A percentile compares a stretch with the other conserved stretches of the same genome.
Evolutionary conservation across 208 protist species (phyloP).

Genomic region (Leptomonas pyrrhocoris): DNA sequence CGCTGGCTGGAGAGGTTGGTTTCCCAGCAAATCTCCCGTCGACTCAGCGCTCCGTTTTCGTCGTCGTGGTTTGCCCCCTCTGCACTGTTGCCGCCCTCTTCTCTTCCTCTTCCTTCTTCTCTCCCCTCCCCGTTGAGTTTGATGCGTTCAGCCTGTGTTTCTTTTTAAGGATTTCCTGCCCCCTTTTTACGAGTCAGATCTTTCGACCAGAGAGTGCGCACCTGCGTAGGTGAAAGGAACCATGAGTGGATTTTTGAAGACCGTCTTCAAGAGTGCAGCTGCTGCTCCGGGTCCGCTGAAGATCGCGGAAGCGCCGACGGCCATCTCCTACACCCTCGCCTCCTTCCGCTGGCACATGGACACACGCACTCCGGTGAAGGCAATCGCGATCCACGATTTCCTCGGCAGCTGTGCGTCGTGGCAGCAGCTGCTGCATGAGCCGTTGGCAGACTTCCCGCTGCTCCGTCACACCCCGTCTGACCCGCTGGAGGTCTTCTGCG

Average conservation of each 20-base stretch:
- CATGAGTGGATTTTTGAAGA: constrained; percentile 39
- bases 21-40: no score
- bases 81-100: constrained; percentile 14
- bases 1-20: no score
- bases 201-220: neutral
- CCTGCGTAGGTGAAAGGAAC: neutral
- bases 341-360: constrained; percentile 87
- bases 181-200: neutral
- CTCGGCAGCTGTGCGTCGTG: constrained; percentile 56
- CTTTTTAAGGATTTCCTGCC: constrained; percentile 10
- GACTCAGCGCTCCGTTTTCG: no score
- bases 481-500: constrained; percentile 80
- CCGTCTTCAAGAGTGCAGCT: constrained; percentile 21
- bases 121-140: neutral
- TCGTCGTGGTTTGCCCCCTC: no score
- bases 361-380: constrained; percentile 59
- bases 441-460: constrained; percentile 48
- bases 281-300: constrained; percentile 4
- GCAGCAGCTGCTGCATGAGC: constrained; percentile 65
- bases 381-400: constrained; percentile 81
- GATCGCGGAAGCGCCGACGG: constrained; percentile 29
- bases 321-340: constrained; percentile 60
- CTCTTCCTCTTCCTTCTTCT: neutral
- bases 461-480: constrained; percentile 45
- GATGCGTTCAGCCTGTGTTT: neutral